Percentiles rank a stretch among this genome's conserved stretches.
These are phyloP conservation scores for Fusarium sp. DNA, from an alignment of 2,329 filamentous ascomycete species.

Conservation along the genomic window DNA sequence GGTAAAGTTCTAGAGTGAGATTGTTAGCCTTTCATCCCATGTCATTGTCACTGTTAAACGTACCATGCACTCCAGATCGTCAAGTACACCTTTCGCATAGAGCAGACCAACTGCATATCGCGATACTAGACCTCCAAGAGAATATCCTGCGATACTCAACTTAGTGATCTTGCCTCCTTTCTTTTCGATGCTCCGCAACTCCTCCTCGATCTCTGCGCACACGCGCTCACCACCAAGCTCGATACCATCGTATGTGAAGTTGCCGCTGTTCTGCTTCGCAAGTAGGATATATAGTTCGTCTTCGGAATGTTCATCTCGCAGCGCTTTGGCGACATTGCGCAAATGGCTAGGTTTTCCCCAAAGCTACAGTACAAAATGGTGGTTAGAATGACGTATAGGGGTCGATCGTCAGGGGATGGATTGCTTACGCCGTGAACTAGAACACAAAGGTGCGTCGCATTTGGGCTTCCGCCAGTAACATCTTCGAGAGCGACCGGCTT, in stretches of 20 bases:
- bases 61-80: constrained; percentile 82
- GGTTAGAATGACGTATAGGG: constrained; percentile 43
- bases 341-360: constrained; percentile 86
- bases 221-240: constrained; percentile 76
- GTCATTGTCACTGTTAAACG: background rate
- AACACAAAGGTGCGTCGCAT: constrained; percentile 79
- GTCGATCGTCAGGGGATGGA: constrained; percentile 33
- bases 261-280: constrained; percentile 79
- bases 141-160: constrained; percentile 90
- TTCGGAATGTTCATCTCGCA: constrained; percentile 71
- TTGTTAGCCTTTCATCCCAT: constrained; percentile 20
- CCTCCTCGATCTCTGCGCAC: constrained; percentile 75
- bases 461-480: constrained; percentile 63
- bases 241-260: constrained; percentile 78
- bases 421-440: constrained; percentile 78
- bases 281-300: constrained; percentile 78
- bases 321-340: constrained; percentile 72
- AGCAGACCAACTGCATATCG: constrained; percentile 89
- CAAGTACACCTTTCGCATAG: constrained; percentile 82
- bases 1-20: constrained; percentile 77
- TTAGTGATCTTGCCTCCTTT: constrained; percentile 80
- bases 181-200: constrained; percentile 67
- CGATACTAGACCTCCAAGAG: constrained; percentile 86
- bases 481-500: constrained; percentile 31
- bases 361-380: constrained; percentile 59